Conservation (phyloP, 441 rosid species). For the Syzygium malaccense region DNA sequence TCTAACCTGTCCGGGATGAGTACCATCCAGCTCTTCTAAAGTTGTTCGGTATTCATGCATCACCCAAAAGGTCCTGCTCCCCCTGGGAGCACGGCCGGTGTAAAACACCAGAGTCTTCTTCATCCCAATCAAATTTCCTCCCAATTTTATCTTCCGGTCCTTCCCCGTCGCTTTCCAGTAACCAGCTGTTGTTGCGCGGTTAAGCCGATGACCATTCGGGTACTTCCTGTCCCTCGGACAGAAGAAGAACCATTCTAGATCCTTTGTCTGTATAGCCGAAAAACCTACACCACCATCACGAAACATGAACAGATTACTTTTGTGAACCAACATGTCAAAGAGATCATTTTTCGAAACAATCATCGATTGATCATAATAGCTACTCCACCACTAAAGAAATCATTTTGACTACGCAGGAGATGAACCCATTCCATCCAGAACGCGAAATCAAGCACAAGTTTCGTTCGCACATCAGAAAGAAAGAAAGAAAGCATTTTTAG, state of each 20-base stretch:
- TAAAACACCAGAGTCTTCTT: slow-evolving; percentile 82
- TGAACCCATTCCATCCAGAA: background rate
- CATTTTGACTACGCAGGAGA: background rate
- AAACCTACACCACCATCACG: slow-evolving; percentile 22
- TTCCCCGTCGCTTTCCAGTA: slow-evolving; percentile 95
- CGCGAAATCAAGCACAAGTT: background rate
- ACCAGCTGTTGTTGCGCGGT: slow-evolving; percentile 70
- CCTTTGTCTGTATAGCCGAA: slow-evolving; percentile 44
- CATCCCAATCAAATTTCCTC: slow-evolving; percentile 50
- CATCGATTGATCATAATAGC: background rate
- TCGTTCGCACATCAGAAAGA: background rate
- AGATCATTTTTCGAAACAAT: background rate
- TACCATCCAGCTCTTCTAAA: slow-evolving; percentile 61
- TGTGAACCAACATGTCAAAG: background rate
- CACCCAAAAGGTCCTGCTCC: slow-evolving; percentile 66
- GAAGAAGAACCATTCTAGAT: slow-evolving; percentile 86
- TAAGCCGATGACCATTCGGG: slow-evolving; percentile 63
- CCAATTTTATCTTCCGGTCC: slow-evolving; percentile 63
- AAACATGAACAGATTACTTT: background rate
- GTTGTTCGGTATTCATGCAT: slow-evolving; percentile 87
- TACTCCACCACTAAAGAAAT: background rate
- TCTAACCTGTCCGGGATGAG: slow-evolving; percentile 68
- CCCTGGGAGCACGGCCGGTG: slow-evolving; percentile 71
- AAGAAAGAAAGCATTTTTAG: background rate
- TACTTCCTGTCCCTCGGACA: slow-evolving; percentile 80